Percentiles rank a stretch among this genome's conserved stretches.
phyloP scores from a whole-genome alignment of 2,329 filamentous ascomycete genomes.

The Coleophoma eucalyptorum region DNA sequence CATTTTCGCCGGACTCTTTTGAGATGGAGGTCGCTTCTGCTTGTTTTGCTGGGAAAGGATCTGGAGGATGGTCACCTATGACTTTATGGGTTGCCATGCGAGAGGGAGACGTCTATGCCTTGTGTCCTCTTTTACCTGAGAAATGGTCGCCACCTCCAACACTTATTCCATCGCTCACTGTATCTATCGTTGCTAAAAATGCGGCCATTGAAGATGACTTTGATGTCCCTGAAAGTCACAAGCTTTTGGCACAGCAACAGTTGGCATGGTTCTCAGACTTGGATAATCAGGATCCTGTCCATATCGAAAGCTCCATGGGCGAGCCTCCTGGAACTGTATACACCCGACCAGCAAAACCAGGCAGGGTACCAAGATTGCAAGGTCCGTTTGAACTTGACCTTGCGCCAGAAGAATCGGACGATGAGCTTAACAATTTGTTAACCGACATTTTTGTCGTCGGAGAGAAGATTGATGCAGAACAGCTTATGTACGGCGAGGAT shows the following conservation, averaged over 20 bases:
- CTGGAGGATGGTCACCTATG: conserved; percentile 91
- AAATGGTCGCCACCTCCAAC: conserved; percentile 79
- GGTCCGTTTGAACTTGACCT: conserved; percentile 57
- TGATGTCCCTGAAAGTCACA: conserved; percentile 45
- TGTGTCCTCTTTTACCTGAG: conserved; percentile 84
- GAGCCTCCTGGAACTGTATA: conserved; percentile 53
- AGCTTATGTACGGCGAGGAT: conserved; percentile 61
- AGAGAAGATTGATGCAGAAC: conserved; percentile 54
- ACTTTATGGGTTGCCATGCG: conserved; percentile 97
- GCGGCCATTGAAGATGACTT: conserved; percentile 59
- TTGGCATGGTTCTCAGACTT: conserved; percentile 65
- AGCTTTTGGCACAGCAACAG: conserved; percentile 59
- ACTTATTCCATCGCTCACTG: conserved; percentile 76
- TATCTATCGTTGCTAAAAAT: conserved; percentile 75
- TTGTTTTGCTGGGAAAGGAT: conserved; percentile 64
- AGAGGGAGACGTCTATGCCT: conserved; percentile 86
- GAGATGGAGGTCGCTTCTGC: conserved; percentile 94
- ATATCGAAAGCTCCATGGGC: conserved; percentile 45
- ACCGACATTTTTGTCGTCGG: conserved; percentile 62
- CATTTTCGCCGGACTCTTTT: conserved; percentile 82
- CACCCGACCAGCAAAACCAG: conserved; percentile 51
- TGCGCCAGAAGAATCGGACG: conserved; percentile 42
- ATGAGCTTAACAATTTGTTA: conserved; percentile 52
- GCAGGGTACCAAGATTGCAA: conserved; percentile 55
- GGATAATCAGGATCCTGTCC: conserved; percentile 56